Percentiles rank a stretch among this genome's conserved stretches.
Evolutionary conservation across 2,329 filamentous ascomycete species (phyloP).

Genomic region (Cladosporium phlei): DNA sequence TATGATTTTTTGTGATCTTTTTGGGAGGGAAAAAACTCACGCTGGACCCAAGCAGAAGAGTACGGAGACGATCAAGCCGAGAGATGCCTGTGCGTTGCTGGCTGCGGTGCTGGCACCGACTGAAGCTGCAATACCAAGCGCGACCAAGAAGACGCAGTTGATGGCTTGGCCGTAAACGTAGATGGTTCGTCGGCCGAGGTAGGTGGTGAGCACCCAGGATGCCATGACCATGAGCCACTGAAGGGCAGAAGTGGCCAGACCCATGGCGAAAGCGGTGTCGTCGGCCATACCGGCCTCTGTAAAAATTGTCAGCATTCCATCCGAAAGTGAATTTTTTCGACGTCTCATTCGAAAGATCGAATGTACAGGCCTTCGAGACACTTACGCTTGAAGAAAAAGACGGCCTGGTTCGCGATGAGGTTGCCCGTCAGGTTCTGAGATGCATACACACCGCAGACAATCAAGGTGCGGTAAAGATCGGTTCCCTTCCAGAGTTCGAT

Average conservation of each 20-base stretch:
- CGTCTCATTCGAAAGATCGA: too few species aligned
- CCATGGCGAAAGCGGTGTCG: constrained; percentile 56
- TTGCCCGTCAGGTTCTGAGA: constrained; percentile 59
- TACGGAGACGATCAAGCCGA: constrained; percentile 62
- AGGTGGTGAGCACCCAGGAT: constrained; percentile 63
- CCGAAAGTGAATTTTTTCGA: too few species aligned
- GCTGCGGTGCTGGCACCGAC: constrained; percentile 36
- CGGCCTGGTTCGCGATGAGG: constrained; percentile 60
- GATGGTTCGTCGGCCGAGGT: constrained; percentile 59
- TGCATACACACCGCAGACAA: constrained; percentile 54
- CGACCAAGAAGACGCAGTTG: constrained; percentile 52
- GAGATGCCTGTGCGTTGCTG: constrained; percentile 54
- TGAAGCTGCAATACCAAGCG: constrained; percentile 57
- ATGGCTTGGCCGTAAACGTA: constrained; percentile 57
- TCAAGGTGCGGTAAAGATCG: constrained; percentile 51
- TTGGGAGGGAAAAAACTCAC: too few species aligned
- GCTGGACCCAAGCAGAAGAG: constrained; percentile 60
- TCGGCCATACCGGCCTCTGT: constrained; percentile 56
- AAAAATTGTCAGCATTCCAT: constrained; percentile 15
- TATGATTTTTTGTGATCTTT: too few species aligned
- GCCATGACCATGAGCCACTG: constrained; percentile 60
- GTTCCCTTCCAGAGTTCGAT: constrained; percentile 53
- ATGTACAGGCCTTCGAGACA: too few species aligned
- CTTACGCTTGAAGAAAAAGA: constrained; percentile 56
- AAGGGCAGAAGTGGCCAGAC: constrained; percentile 61